Base-by-base conservation (phyloP, 129 eudicot genomes). In the Kitagawia praeruptora region DNA sequence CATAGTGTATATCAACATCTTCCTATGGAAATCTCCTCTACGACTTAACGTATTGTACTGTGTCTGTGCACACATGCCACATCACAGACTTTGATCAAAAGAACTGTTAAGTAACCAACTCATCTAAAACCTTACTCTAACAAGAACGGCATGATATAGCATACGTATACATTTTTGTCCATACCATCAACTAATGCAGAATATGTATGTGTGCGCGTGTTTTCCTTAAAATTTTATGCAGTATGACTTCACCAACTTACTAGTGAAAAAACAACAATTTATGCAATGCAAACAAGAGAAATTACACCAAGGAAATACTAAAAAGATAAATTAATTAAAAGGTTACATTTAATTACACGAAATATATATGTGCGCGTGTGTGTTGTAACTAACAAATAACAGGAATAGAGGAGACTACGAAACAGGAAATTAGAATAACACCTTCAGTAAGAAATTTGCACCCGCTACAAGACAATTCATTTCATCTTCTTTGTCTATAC, bases 381-480 rank as follows among this genome's bases (percentile, higher is more conserved):
- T n/a, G 10, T 31, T 16, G 11, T 3, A 19, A 46, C 25, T n/a
- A 45, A 77, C 27, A 39, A 31, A n/a, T 40, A n/a, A 40, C n/a
- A n/a, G 27, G 40, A 77, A 38, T 4, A 54, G 69, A 34, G 41
- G 19, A 74, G 25, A 49, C 61, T 27, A 25, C 37, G 48, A 51
- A 10, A 42, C 49, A 61, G 51, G 21, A 64, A n/a, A 37, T 46
- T 8, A 61, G 73, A 39, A 75, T 38, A 73, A 75, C 85, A 95
- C 99, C 99, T 95, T 95, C 63, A 95, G 97, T 88, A 95, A 81
- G 75, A 92, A 95, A 81, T 95, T 95, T 84, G 99, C 96, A 83
- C 99, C 99, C 9, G 99, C 85, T 61, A 95, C 97, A 78, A 95
- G 99, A 78, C 99, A 95, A 64, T 89, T 73, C 97, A 95, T 95